Conservation (phyloP, 2,329 filamentous ascomycete species). For the Nigrograna mackinnonii region DNA sequence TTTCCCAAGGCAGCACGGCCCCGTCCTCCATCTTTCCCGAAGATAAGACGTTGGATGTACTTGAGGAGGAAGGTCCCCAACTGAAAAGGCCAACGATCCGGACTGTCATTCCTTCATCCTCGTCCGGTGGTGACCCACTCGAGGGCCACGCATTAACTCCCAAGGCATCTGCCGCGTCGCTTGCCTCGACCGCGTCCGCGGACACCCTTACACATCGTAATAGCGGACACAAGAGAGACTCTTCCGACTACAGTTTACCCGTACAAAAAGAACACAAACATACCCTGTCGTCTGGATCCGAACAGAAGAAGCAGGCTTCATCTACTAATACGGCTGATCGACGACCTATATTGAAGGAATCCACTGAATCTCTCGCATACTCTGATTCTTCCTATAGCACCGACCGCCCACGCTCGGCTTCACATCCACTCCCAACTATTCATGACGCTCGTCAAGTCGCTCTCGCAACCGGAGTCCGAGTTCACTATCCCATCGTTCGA, state of each 20-base stretch:
- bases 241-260: conserved; percentile 27
- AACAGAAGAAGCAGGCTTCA: conserved; percentile 35
- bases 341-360: conserved; percentile 32
- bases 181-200: conserved; percentile 34
- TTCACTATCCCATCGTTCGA: conserved; percentile 41
- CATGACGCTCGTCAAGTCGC: conserved; percentile 39
- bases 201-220: conserved; percentile 20
- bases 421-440: conserved; percentile 32
- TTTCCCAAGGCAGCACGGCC: conserved; percentile 43
- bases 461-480: conserved; percentile 35
- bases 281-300: conserved; percentile 28
- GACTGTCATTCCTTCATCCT: conserved; percentile 40
- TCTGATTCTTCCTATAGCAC: conserved; percentile 38
- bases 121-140: conserved; percentile 31
- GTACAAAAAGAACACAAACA: conserved; percentile 27
- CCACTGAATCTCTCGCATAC: conserved; percentile 38
- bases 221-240: conserved; percentile 27
- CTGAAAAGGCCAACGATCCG: conserved; percentile 36
- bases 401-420: conserved; percentile 32
- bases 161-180: conserved; percentile 38
- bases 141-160: conserved; percentile 38
- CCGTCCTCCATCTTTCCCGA: conserved; percentile 36
- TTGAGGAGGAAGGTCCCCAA: conserved; percentile 32
- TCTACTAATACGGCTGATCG: conserved; percentile 30
- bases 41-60: conserved; percentile 34